phyloP scores from a whole-genome alignment of 2,329 filamentous ascomycete species.

The Colletotrichum sp. region DNA sequence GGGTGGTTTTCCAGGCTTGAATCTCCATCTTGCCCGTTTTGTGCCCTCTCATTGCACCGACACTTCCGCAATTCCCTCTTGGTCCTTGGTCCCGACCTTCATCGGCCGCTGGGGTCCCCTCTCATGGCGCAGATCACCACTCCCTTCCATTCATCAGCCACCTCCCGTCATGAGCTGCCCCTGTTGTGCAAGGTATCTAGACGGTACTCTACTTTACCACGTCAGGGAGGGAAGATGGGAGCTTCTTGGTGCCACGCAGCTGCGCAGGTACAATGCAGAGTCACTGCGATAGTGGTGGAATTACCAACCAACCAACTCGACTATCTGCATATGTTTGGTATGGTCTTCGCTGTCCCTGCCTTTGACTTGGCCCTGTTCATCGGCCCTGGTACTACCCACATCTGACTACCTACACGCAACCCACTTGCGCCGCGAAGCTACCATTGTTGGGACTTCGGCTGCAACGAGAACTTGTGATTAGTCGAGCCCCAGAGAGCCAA shows the following conservation, averaged over 20 bases:
- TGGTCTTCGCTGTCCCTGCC: neutral
- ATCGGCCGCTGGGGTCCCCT: neutral
- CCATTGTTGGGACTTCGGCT: neutral
- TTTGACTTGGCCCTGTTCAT: neutral
- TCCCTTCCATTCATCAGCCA: neutral
- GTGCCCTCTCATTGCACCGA: neutral
- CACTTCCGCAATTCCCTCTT: neutral
- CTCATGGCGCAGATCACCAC: slow-evolving; percentile 4
- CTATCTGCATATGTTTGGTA: neutral
- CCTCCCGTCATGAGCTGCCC: neutral
- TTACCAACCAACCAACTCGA: neutral
- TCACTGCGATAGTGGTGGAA: neutral
- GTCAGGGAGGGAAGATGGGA: neutral
- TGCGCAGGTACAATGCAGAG: neutral
- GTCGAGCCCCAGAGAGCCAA: neutral
- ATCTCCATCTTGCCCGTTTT: neutral
- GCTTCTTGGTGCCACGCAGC: neutral
- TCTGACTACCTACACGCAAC: neutral
- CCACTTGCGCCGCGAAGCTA: neutral
- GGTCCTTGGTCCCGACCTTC: neutral
- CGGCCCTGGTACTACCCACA: neutral
- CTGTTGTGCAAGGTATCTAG: neutral
- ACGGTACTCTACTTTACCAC: neutral
- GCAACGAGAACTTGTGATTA: neutral
- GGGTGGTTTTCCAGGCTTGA: neutral